Evolutionary conservation across 768 basidiomycete genomes (phyloP).

Genomic region (Artomyces pyxidatus): DNA sequence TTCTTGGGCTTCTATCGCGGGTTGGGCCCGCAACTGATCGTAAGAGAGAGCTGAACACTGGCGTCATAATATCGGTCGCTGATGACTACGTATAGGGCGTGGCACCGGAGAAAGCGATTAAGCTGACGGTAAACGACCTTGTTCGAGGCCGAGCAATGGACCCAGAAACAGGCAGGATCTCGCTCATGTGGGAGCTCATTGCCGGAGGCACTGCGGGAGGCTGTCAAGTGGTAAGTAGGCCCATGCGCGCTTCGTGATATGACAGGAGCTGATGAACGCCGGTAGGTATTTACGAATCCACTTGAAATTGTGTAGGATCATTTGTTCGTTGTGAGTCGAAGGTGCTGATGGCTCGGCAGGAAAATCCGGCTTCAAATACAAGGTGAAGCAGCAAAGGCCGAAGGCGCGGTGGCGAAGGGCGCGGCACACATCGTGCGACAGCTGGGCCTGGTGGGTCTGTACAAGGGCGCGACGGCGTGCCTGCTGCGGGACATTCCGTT

Average conservation of each 20-base stretch:
- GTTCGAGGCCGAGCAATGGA: conserved; percentile 80
- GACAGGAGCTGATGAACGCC: background rate
- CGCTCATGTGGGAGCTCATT: conserved; percentile 80
- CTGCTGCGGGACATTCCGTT: conserved; percentile 94
- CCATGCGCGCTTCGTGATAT: background rate
- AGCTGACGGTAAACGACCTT: conserved; percentile 92
- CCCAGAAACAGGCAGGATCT: conserved; percentile 93
- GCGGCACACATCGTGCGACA: conserved; percentile 91
- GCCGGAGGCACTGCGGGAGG: conserved; percentile 94
- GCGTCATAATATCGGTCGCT: too few species aligned
- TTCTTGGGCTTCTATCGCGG: conserved; percentile 95
- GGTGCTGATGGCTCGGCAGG: conserved; percentile 28
- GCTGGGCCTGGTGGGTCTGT: conserved; percentile 86
- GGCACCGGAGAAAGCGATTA: conserved; percentile 96
- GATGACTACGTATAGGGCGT: conserved; percentile 60
- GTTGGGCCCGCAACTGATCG: conserved; percentile 88
- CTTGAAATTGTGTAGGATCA: conserved; percentile 81
- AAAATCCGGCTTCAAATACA: conserved; percentile 95
- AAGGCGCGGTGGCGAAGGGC: conserved; percentile 74
- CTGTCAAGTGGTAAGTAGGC: conserved; percentile 85
- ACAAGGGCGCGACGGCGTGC: conserved; percentile 90
- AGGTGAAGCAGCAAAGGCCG: conserved; percentile 85
- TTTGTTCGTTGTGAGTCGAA: background rate
- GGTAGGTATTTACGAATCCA: conserved; percentile 92
- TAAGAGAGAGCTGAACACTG: too few species aligned